Evolutionary conservation across 495 filamentous ascomycete species (phyloP).

Genomic region (Pyrenopolyporus hunteri): DNA sequence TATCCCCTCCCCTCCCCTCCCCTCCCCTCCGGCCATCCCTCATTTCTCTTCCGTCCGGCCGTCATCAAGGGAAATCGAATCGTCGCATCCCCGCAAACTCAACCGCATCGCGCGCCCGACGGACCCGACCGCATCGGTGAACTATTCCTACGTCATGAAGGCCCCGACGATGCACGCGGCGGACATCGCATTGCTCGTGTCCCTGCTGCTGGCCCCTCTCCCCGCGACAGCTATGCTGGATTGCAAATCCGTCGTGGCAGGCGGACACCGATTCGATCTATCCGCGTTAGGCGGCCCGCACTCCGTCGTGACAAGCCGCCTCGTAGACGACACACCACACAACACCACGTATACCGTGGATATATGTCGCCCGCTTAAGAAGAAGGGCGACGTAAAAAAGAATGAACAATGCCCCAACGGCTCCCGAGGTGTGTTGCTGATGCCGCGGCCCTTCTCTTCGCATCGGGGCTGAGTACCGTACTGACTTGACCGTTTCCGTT

Average conservation of each 20-base stretch:
- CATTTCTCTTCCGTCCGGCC: too few species aligned
- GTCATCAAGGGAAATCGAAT: too few species aligned
- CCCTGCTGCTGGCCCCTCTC: constrained; percentile 55
- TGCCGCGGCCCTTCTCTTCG: constrained; percentile 3
- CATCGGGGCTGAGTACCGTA: not conserved
- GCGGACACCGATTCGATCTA: constrained; percentile 69
- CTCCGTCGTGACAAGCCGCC: constrained; percentile 64
- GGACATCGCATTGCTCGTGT: constrained; percentile 46
- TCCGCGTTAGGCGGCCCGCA: constrained; percentile 73
- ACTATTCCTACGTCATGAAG: constrained; percentile 27
- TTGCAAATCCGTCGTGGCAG: constrained; percentile 66
- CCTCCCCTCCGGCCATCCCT: too few species aligned
- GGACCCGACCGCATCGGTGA: constrained; percentile 18
- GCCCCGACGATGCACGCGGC: constrained; percentile 36
- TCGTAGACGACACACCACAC: constrained; percentile 48
- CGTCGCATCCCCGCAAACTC: not conserved
- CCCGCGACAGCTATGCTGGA: constrained; percentile 58
- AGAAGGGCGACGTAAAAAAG: constrained; percentile 52
- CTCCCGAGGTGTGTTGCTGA: constrained; percentile 59
- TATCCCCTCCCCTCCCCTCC: too few species aligned
- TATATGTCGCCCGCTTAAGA: constrained; percentile 71
- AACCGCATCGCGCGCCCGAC: constrained; percentile 5
- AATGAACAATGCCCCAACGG: constrained; percentile 65
- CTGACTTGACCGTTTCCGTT: constrained; percentile 4
- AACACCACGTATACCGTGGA: constrained; percentile 93